Base-by-base conservation (phyloP, 2,329 filamentous ascomycete species). In the Aspergillus unguis region DNA sequence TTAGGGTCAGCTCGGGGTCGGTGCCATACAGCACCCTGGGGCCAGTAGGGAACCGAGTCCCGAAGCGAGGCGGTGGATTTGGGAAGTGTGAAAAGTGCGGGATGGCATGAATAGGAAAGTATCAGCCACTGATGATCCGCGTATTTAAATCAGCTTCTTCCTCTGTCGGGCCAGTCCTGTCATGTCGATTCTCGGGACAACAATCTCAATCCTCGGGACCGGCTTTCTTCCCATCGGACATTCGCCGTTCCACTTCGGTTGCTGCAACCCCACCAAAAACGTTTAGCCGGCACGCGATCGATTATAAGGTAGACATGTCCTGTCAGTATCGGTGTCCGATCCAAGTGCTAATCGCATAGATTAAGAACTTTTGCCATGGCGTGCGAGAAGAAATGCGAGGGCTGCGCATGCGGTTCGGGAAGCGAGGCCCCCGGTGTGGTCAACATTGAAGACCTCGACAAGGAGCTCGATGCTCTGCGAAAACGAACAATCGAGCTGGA, bases 371-470 rank as follows among this genome's bases (percentile, higher is more conserved):
- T 26, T 23, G 5, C 4, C 6, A 64, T 62, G 56, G 47, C 57
- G 50, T 62, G 58, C 29, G 40, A 58, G 36, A 43, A 55, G 23
- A 56, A 61, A 44, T 72, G 69, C 32, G 63, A 68, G 7, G 68
- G 64, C 43, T 72, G 69, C 58, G 61, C 69, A 52, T 71, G 68
- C 58, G 62, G 58, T 48, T 53, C 52, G 38, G 55, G 55, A 17
- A 32, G 48, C 44, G n/a, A 38, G 11, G 58, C 52, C 36, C 50
- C 50, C 5, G 53, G 59, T 38, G 53, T 61, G 3, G 58, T 70
- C 42, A 62, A 70, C 53, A 74, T 75, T 25, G 72, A 75, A 58
- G 72, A 75, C 53, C 73, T 71, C 56, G 66, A 74, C 42, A 58
- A 62, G 44, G 72, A 75, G 55, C 58, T 75, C 5, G 67, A 68